Evolutionary conservation across 257 asterid genomes (phyloP).

Genomic region (Pogostemon cablin): DNA sequence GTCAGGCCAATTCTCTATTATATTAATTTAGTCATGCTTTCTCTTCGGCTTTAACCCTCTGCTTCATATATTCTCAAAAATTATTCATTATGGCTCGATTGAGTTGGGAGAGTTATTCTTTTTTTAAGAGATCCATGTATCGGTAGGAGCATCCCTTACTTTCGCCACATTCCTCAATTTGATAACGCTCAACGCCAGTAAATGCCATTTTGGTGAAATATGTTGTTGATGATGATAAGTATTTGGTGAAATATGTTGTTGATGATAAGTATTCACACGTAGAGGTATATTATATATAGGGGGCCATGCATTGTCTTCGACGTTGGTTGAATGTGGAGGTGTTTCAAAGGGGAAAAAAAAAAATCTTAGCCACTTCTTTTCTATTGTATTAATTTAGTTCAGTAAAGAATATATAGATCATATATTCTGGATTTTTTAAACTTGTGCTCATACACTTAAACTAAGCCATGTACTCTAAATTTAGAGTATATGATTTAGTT

Average conservation of each 20-base stretch:
- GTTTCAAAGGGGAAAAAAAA: too few species aligned
- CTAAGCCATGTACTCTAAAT: not conserved
- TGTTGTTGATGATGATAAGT: too few species aligned
- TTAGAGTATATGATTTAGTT: too few species aligned
- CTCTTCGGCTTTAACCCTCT: conserved; percentile 27
- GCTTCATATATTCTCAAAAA: conserved; percentile 31
- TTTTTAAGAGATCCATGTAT: conserved; percentile 41
- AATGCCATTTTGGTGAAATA: conserved; percentile 20
- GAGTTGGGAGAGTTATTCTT: conserved; percentile 42
- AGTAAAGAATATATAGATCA: conserved; percentile 20
- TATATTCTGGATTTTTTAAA: not conserved
- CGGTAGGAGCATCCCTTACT: conserved; percentile 16
- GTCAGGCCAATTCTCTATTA: too few species aligned
- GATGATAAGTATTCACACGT: not conserved
- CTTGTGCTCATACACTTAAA: conserved; percentile 15
- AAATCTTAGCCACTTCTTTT: too few species aligned
- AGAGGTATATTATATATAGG: not conserved
- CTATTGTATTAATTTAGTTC: too few species aligned
- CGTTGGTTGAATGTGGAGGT: not conserved
- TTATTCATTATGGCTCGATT: conserved; percentile 34
- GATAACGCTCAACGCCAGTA: not conserved
- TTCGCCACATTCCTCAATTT: too few species aligned
- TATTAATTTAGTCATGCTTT: not conserved
- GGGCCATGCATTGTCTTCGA: not conserved
- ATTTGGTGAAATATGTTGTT: not conserved